Percentiles rank a stretch among this genome's conserved stretches.
phyloP scores from a whole-genome alignment of 78 protist genomes.

The Neovahlkampfia damariscottae region DNA sequence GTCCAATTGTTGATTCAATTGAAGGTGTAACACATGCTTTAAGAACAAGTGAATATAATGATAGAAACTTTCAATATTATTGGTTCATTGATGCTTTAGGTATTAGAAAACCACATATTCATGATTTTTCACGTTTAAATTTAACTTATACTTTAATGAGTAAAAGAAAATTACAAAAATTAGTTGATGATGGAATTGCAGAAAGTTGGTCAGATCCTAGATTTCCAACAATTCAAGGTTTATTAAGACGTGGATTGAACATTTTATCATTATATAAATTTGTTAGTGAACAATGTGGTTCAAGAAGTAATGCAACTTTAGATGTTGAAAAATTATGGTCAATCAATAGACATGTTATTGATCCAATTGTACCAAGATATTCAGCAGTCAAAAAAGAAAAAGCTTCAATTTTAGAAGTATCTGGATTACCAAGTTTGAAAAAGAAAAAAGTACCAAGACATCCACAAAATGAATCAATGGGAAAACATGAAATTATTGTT shows the following conservation, averaged over 20 bases:
- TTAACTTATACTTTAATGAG: conserved; percentile 74
- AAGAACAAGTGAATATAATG: conserved; percentile 89
- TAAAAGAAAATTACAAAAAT: conserved; percentile 81
- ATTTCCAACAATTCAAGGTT: conserved; percentile 93
- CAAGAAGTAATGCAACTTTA: conserved; percentile 25
- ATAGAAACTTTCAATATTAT: conserved; percentile 79
- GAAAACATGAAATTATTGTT: conserved; percentile 39
- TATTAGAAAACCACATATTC: conserved; percentile 36
- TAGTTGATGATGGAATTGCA: conserved; percentile 74
- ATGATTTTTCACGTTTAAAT: conserved; percentile 67
- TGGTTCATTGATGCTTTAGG: conserved; percentile 58
- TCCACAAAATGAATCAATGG: conserved; percentile 63
- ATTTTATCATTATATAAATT: conserved; percentile 70
- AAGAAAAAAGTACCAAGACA: conserved; percentile 47
- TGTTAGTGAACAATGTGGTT: conserved; percentile 65
- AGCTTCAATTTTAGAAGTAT: conserved; percentile 26
- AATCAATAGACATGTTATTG: conserved; percentile 77
- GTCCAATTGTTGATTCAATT: conserved; percentile 90
- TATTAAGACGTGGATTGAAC: conserved; percentile 88
- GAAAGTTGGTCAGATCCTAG: conserved; percentile 97
- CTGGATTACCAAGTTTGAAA: conserved; percentile 56
- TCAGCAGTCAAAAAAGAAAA: conserved; percentile 15
- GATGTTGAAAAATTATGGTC: conserved; percentile 83
- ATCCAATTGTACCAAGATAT: conserved; percentile 55
- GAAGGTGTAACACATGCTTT: conserved; percentile 95